Conservation (phyloP, 805 yeast genomes). For the Metschnikowia picachoensis region DNA sequence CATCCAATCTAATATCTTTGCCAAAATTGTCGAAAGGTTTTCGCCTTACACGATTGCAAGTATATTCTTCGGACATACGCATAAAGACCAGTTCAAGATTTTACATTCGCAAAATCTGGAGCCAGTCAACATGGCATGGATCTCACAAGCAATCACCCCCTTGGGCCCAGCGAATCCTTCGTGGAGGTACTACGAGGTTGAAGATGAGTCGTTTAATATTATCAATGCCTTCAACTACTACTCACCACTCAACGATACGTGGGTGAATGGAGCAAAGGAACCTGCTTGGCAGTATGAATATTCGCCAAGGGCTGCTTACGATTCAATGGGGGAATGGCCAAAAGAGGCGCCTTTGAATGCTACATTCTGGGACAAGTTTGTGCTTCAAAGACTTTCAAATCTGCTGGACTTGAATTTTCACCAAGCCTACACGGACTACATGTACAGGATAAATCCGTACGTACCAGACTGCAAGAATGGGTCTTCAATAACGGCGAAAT, state of each 20-base stretch:
- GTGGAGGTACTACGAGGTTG: constrained; percentile 71
- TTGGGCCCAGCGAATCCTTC: constrained; percentile 58
- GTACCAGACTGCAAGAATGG: constrained; percentile 34
- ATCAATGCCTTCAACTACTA: constrained; percentile 58
- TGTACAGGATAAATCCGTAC: constrained; percentile 54
- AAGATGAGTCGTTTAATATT: constrained; percentile 54
- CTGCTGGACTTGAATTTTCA: constrained; percentile 38
- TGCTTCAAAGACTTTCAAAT: constrained; percentile 43
- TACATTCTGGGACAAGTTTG: constrained; percentile 58
- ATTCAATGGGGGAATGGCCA: constrained; percentile 55
- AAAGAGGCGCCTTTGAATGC: constrained; percentile 56
- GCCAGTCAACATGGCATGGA: constrained; percentile 58
- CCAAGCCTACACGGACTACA: constrained; percentile 46
- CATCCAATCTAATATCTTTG: constrained; percentile 51
- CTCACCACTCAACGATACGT: constrained; percentile 57
- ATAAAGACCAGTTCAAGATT: constrained; percentile 61
- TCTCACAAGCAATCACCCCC: constrained; percentile 66
- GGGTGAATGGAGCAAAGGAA: constrained; percentile 48
- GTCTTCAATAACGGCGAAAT: constrained; percentile 8
- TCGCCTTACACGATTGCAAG: constrained; percentile 67
- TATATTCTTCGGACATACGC: constrained; percentile 69
- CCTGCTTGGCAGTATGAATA: constrained; percentile 64
- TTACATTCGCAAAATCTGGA: constrained; percentile 43
- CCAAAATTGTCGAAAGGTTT: constrained; percentile 59
- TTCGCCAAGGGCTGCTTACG: constrained; percentile 58